Conservation (phyloP, 2,329 filamentous ascomycete genomes). For the Pyricularia grisea region DNA sequence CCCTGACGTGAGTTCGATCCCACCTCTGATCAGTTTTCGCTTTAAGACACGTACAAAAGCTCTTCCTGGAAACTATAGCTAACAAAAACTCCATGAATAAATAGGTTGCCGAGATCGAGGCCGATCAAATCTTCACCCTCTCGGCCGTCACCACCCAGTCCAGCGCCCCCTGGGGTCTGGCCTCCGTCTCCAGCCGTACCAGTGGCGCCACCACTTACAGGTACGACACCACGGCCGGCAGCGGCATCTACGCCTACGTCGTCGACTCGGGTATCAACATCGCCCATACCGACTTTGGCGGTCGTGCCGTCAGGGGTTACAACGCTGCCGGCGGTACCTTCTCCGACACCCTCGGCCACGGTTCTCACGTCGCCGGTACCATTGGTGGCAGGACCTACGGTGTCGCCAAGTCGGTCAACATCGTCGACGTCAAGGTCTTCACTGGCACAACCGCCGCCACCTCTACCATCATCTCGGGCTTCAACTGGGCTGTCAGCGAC, state of each 20-base stretch:
- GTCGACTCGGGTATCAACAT: slow-evolving; percentile 39
- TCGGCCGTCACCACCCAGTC: slow-evolving; percentile 16
- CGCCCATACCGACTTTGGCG: slow-evolving; percentile 31
- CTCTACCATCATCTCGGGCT: slow-evolving; percentile 27
- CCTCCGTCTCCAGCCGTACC: slow-evolving; percentile 15
- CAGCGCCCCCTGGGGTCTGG: slow-evolving; percentile 18
- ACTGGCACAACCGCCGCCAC: slow-evolving; percentile 24
- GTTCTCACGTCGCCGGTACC: slow-evolving; percentile 36
- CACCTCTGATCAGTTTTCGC: too few species aligned
- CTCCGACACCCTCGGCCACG: slow-evolving; percentile 34
- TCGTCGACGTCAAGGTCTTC: slow-evolving; percentile 37
- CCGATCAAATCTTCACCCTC: slow-evolving; percentile 18
- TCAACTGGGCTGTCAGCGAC: slow-evolving; percentile 30
- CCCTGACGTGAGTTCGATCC: slow-evolving; percentile 12
- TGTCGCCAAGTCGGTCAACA: slow-evolving; percentile 32
- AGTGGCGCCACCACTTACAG: slow-evolving; percentile 15
- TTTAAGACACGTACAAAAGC: too few species aligned
- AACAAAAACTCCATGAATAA: neutral
- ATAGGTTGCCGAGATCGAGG: slow-evolving; percentile 20
- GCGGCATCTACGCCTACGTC: slow-evolving; percentile 23
- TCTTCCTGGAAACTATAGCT: too few species aligned
- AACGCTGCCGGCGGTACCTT: slow-evolving; percentile 25
- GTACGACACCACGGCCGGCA: slow-evolving; percentile 19
- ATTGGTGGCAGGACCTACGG: slow-evolving; percentile 31
- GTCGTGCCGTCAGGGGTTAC: slow-evolving; percentile 27